Evolutionary conservation across 352 stramenopile species (phyloP), one percentile per base, ranked within the genome.

Genomic region (Globisporangium uncinulatum): DNA sequence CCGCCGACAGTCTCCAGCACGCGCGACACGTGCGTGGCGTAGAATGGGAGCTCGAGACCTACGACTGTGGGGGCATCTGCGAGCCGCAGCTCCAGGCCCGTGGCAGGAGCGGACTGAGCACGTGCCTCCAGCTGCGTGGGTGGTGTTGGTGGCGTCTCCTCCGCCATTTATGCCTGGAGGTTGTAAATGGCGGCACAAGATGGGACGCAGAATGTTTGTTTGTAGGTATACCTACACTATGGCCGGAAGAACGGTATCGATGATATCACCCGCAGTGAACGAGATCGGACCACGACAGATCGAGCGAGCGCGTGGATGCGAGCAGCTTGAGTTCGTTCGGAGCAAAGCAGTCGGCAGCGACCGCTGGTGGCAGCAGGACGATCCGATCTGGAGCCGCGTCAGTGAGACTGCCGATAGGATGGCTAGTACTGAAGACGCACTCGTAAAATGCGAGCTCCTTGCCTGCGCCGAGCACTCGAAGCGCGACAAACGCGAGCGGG

Each of bases 1-100:
- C 83, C 83, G 39, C 80, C 83, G 10, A 93, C 67, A 5, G 69
- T 77, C 66, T 83, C 69, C 17, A 91, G 61, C 34, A 87, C 74
- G 57, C 72, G 70, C 5, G 51, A 66, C 46, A 70, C 64, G 29
- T 66, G 67, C n/a, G 59, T 61, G 19, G 73, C 69, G 56, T 91
- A 91, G 31, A 91, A 67, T 0, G 81, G 81, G 51, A 91, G 62
- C 56, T 91, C 81, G 10, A 91, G 61, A 3, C 66, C 81, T 17
- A 89, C 73, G 41, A 91, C 70, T 46, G 69, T 51, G n/a, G 73
- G 72, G n/a, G 74, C 50, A n/a, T 31, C 44, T 6, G 73, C 60
- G 41, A 61, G 59, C 15, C 62, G 71, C 44, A 87, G 61, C 47
- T 20, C 52, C 15, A 86, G 57, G 42, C 63, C 57, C 14, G 39